A percentile compares a stretch with the other conserved stretches of the same genome.
These are phyloP conservation scores for Paramecium biaurelia DNA, from an alignment of 73 alveolate species.

Conservation along the genomic window DNA sequence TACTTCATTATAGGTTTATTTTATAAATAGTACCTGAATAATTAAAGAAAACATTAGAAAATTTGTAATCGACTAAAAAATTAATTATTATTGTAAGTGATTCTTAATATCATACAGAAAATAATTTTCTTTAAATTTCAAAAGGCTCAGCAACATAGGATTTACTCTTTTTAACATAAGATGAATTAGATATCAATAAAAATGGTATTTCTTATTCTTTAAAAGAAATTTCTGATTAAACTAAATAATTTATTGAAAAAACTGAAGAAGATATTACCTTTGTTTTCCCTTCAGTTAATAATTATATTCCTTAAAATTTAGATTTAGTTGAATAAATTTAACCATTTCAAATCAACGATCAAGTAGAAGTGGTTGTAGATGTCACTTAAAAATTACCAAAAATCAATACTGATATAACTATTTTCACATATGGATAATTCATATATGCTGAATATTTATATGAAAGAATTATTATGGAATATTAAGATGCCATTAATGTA, in stretches of 20 bases:
- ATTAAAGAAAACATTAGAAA: neutral
- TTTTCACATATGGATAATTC: neutral
- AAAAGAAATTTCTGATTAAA: neutral
- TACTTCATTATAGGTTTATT: neutral
- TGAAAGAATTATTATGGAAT: neutral
- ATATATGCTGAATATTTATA: neutral
- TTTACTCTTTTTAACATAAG: neutral
- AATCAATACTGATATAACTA: neutral
- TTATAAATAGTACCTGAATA: neutral
- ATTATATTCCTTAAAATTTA: neutral
- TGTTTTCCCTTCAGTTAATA: neutral
- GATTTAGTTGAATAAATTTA: neutral
- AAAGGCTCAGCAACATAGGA: neutral
- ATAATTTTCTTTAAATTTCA: neutral
- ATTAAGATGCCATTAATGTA: neutral
- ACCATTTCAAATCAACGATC: neutral
- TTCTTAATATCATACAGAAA: neutral
- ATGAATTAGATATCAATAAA: neutral
- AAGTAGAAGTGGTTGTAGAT: neutral
- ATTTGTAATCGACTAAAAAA: neutral
- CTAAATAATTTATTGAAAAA: neutral
- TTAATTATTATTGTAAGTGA: neutral
- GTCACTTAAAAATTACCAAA: neutral
- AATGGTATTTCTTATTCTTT: neutral
- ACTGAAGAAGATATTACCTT: neutral